Percentiles rank a stretch among this genome's conserved stretches.
phyloP scores from a whole-genome alignment of 1,139 yeast species.

The Hyphopichia wangnamkhiaoensis region DNA sequence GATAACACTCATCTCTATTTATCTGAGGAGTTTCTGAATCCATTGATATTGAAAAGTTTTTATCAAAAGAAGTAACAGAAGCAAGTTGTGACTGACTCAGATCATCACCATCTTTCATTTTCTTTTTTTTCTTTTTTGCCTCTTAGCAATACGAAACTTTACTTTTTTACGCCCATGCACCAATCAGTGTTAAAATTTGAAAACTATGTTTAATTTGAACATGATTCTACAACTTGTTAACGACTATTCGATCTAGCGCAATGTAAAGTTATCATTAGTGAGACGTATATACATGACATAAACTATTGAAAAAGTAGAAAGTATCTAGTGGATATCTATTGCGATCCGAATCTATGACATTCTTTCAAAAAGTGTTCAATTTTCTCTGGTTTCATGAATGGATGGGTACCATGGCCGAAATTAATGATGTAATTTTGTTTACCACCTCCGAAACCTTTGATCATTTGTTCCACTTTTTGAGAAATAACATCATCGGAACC shows the following conservation, averaged over 20 bases:
- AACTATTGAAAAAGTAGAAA: slow-evolving; percentile 8
- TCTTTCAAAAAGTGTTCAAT: slow-evolving; percentile 82
- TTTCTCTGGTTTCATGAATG: slow-evolving; percentile 92
- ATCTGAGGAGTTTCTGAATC: slow-evolving; percentile 1
- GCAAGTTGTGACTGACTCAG: too few relatives aligned
- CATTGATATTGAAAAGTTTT: too few relatives aligned
- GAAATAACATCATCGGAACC: slow-evolving; percentile 84
- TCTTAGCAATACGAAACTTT: too few relatives aligned
- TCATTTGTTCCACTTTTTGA: slow-evolving; percentile 82
- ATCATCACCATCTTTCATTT: too few relatives aligned
- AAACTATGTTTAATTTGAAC: too few relatives aligned
- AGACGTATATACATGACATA: background rate
- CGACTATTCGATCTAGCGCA: too few relatives aligned
- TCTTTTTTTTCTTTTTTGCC: too few relatives aligned
- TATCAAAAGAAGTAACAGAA: too few relatives aligned
- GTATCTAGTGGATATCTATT: slow-evolving; percentile 13
- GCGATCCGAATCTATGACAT: slow-evolving; percentile 76
- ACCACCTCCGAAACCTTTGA: slow-evolving; percentile 88
- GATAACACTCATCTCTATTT: slow-evolving; percentile 46
- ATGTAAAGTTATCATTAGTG: too few relatives aligned
- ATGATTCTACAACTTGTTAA: too few relatives aligned
- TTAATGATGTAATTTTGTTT: slow-evolving; percentile 87
- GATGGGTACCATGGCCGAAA: slow-evolving; percentile 98
- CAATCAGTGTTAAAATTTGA: too few relatives aligned
- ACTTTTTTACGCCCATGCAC: too few relatives aligned